These are phyloP conservation scores for Pyrrhoderma lamaoense DNA, from an alignment of 1,284 basidiomycete species.

Conservation along the genomic window DNA sequence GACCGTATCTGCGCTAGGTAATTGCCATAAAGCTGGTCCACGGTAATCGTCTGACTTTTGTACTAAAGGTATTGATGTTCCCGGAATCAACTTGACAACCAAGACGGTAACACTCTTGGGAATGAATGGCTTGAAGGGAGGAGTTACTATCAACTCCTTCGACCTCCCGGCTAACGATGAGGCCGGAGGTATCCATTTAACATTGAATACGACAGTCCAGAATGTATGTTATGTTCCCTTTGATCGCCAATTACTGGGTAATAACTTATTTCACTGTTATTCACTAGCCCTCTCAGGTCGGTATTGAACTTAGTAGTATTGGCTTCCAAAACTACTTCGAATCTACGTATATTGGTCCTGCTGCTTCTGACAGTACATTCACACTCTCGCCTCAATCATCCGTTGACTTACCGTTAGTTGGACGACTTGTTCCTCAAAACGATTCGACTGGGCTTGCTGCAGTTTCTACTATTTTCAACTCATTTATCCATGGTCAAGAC, in stretches of 20 bases:
- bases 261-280: slow-evolving; percentile 1
- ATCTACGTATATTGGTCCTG: slow-evolving; percentile 52
- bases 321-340: slow-evolving; percentile 55
- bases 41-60: slow-evolving; percentile 1
- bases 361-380: slow-evolving; percentile 42
- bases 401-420: slow-evolving; percentile 49
- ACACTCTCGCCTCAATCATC: slow-evolving; percentile 51
- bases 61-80: slow-evolving; percentile 45
- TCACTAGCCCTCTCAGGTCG: slow-evolving; percentile 79
- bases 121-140: slow-evolving; percentile 61
- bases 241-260: neutral
- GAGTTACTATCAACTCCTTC: slow-evolving; percentile 62
- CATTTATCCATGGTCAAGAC: slow-evolving; percentile 63
- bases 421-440: slow-evolving; percentile 60
- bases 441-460: slow-evolving; percentile 45
- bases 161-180: slow-evolving; percentile 70
- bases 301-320: slow-evolving; percentile 58
- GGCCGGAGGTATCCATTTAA: slow-evolving; percentile 68
- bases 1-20: slow-evolving; percentile 51
- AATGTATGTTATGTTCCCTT: slow-evolving; percentile 39
- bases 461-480: slow-evolving; percentile 67
- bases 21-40: slow-evolving; percentile 15
- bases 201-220: slow-evolving; percentile 50
- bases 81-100: slow-evolving; percentile 44
- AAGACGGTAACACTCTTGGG: slow-evolving; percentile 67